These are phyloP conservation scores for Tuber borchii DNA, from an alignment of 495 filamentous ascomycete species.

Conservation along the genomic window DNA sequence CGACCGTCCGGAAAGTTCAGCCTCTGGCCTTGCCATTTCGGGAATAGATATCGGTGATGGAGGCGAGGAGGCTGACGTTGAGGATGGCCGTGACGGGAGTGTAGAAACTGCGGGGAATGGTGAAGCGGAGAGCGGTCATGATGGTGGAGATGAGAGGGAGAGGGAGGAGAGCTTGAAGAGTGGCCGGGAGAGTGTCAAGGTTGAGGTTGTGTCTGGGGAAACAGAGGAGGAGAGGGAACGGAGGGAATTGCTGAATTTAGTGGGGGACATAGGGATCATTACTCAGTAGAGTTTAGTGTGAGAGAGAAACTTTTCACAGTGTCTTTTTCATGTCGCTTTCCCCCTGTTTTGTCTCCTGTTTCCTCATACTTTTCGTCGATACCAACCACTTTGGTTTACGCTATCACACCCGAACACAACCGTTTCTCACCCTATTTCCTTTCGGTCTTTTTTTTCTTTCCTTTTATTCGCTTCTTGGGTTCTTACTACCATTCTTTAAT, in stretches of 20 bases:
- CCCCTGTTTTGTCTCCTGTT: background rate
- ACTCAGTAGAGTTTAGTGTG: constrained; percentile 8
- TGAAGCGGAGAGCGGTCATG: constrained; percentile 8
- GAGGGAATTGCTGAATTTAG: constrained; percentile 5
- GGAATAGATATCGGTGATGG: constrained; percentile 32
- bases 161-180: background rate
- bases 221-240: background rate
- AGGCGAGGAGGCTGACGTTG: constrained; percentile 33
- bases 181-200: background rate
- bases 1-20: constrained; percentile 11
- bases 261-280: constrained; percentile 25
- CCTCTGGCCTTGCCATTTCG: constrained; percentile 32
- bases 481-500: background rate
- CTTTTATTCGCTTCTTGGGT: background rate
- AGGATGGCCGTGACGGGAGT: constrained; percentile 26
- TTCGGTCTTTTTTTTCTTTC: background rate
- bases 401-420: background rate
- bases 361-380: background rate
- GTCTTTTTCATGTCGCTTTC: constrained; percentile 7
- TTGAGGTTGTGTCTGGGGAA: background rate
- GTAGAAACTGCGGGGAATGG: constrained; percentile 12
- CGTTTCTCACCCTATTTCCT: background rate
- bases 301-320: background rate
- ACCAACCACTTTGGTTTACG: background rate
- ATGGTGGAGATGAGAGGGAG: constrained; percentile 2